These are phyloP conservation scores for Biscogniauxia mediterranea DNA, from an alignment of 2,329 filamentous ascomycete genomes.

Conservation along the genomic window DNA sequence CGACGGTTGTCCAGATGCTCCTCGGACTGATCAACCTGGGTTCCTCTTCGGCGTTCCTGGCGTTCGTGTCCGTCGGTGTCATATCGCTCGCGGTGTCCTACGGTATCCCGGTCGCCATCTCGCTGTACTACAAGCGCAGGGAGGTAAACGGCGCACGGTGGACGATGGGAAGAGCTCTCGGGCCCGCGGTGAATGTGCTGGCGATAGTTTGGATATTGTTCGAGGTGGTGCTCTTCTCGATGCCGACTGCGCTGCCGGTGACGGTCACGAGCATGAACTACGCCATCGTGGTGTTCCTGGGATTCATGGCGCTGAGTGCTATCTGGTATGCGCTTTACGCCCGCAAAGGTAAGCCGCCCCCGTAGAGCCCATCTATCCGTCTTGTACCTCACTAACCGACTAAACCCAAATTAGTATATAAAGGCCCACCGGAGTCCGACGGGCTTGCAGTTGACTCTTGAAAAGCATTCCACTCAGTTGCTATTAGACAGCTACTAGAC, in stretches of 20 bases:
- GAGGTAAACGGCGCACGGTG: slow-evolving; percentile 49
- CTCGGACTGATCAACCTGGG: slow-evolving; percentile 59
- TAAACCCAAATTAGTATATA: slow-evolving; percentile 23
- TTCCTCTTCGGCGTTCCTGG: slow-evolving; percentile 56
- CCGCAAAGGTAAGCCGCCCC: slow-evolving; percentile 42
- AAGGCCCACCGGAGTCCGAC: slow-evolving; percentile 31
- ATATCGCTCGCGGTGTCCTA: slow-evolving; percentile 56
- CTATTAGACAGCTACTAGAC: too few species aligned
- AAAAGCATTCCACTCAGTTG: too few species aligned
- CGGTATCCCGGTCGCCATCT: slow-evolving; percentile 54
- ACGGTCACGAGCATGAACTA: slow-evolving; percentile 43
- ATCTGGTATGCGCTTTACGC: slow-evolving; percentile 52
- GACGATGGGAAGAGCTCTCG: slow-evolving; percentile 44
- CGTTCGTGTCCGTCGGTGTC: slow-evolving; percentile 53
- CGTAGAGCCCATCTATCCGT: slow-evolving; percentile 5
- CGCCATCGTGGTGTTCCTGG: slow-evolving; percentile 54
- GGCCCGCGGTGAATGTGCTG: slow-evolving; percentile 43
- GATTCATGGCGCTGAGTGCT: slow-evolving; percentile 33
- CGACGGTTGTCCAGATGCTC: slow-evolving; percentile 51
- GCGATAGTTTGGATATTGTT: slow-evolving; percentile 51
- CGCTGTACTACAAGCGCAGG: slow-evolving; percentile 42
- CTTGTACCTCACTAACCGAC: neutral
- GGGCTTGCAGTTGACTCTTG: slow-evolving; percentile 23
- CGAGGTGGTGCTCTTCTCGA: slow-evolving; percentile 51
- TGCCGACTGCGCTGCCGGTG: slow-evolving; percentile 33